Conservation (phyloP, 257 asterid genomes). For the Mitragyna speciosa region DNA sequence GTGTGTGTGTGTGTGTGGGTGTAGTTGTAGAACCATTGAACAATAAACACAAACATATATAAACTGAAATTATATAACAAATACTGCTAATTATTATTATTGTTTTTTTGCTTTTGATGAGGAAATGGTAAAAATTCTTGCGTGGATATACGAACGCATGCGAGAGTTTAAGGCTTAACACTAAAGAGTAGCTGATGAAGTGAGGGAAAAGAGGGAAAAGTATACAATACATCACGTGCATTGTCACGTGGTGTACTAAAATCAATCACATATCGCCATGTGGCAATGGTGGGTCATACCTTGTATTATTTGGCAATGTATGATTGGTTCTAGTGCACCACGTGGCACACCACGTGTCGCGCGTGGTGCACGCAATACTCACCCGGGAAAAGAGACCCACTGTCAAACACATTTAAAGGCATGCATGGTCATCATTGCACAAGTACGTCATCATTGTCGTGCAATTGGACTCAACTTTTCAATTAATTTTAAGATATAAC, state of each 20-base stretch:
- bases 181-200: conserved; percentile 49
- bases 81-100: neutral
- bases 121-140: neutral
- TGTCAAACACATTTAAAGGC: conserved; percentile 47
- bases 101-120: neutral
- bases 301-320: no score
- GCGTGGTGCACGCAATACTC: no score
- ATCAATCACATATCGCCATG: no score
- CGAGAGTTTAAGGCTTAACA: conserved; percentile 17
- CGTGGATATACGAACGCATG: conserved; percentile 1
- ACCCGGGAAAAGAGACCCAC: conserved; percentile 35
- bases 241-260: no score
- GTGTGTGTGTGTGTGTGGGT: no score
- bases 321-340: no score
- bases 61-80: neutral
- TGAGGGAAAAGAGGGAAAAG: conserved; percentile 1
- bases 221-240: no score
- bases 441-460: conserved; percentile 53
- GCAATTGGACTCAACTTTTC: conserved; percentile 3
- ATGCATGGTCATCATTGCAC: conserved; percentile 50
- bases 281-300: no score
- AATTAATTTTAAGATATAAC: neutral
- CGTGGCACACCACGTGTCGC: no score
- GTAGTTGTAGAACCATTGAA: neutral
- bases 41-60: neutral